Percentiles rank a stretch among this genome's conserved stretches.
These are phyloP conservation scores for Saccharum spontaneum DNA, from an alignment of 176 grass and related monocot species.

Conservation along the genomic window DNA sequence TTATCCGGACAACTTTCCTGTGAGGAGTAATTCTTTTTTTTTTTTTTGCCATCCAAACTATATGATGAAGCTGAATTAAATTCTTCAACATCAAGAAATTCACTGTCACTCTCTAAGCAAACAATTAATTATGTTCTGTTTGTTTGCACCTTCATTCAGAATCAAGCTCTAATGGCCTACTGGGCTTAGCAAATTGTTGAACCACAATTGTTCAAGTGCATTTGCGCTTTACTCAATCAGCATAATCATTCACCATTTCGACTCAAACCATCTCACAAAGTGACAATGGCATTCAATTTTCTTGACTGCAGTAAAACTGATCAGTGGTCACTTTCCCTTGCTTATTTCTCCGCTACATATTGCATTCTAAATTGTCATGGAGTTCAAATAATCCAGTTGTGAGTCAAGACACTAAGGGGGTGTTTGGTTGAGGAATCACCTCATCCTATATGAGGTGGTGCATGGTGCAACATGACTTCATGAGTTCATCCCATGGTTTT, in stretches of 20 bases:
- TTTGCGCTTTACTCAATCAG: neutral
- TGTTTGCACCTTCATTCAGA: neutral
- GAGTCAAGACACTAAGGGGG: neutral
- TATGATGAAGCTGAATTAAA: too few relatives aligned
- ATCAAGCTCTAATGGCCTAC: neutral
- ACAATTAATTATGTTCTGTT: neutral
- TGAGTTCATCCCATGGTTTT: too few relatives aligned
- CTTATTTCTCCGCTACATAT: neutral
- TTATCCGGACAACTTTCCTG: neutral
- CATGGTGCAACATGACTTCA: neutral
- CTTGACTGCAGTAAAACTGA: neutral
- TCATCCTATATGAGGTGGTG: neutral
- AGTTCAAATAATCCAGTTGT: neutral
- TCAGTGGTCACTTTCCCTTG: neutral
- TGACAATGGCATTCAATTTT: constrained; percentile 9
- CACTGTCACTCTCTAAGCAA: neutral
- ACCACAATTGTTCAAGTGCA: neutral
- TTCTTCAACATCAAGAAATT: neutral
- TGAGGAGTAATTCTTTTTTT: too few relatives aligned
- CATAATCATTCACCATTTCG: neutral
- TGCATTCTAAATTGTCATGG: neutral
- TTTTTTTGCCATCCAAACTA: too few relatives aligned
- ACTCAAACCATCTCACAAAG: neutral
- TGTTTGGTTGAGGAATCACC: neutral
- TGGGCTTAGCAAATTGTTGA: neutral